Conservation (phyloP, 352 stramenopile species). For the Plasmopara halstedii region DNA sequence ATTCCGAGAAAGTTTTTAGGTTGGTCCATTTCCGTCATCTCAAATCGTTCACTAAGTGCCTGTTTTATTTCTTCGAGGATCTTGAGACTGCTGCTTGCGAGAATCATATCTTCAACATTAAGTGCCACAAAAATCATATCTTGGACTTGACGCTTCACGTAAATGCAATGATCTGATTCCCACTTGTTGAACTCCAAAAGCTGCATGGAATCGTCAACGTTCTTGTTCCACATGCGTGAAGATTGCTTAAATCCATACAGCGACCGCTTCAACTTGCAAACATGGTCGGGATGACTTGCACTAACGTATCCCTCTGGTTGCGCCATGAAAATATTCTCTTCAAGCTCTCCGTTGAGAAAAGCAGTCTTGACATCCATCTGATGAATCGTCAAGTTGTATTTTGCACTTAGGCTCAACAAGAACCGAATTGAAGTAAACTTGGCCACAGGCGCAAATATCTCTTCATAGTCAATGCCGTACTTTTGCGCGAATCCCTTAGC, state of each 20-base stretch:
- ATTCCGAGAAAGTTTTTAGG: background rate
- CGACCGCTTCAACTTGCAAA: background rate
- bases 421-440: background rate
- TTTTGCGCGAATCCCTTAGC: background rate
- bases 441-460: background rate
- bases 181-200: background rate
- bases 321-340: constrained; percentile 17
- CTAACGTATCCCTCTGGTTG: constrained; percentile 2
- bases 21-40: background rate
- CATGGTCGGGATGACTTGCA: background rate
- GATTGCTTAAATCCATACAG: constrained; percentile 5
- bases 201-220: background rate
- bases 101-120: background rate
- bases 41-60: background rate
- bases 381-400: background rate
- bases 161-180: background rate
- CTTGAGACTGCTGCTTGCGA: background rate
- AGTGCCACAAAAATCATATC: background rate
- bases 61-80: background rate
- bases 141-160: background rate
- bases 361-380: constrained; percentile 24
- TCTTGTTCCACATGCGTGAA: background rate
- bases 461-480: background rate
- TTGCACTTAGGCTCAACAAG: background rate
- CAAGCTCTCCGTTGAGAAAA: constrained; percentile 10